Base-by-base conservation (phyloP, 2,329 filamentous ascomycete genomes). In the Colletotrichum simmondsii region DNA sequence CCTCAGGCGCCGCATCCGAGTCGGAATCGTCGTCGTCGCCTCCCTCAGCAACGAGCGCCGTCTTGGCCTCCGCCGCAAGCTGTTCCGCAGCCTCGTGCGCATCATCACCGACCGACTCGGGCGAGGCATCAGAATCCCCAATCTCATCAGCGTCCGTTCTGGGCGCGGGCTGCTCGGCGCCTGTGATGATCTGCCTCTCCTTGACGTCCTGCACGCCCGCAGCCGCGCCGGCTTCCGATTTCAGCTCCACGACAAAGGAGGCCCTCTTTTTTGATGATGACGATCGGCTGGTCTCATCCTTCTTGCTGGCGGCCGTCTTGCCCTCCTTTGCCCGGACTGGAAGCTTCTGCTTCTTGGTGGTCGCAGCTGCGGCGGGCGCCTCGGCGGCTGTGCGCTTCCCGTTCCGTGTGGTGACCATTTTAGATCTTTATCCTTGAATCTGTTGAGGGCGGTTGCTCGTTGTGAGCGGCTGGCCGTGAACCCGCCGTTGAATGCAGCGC, bases 1-100 rank as follows among this genome's bases (percentile, higher is more conserved):
- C 89, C 79, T 91, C 89, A 10, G 89, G 89, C 0, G 88, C 88
- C 65, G 90, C 88, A 56, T 89, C 87, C 54, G 85, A 86, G 59
- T 89, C 87, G 62, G 85, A 86, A 12, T 83, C 83, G 53, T 85
- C 84, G 1, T 82, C 37, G 37, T 42, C 37, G 5, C 37, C 83
- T 8, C 83, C 80, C 4, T 84, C 82, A 1, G 82, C 81, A 3
- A 83, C 81, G 4, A 79, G 76, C 19, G 79, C 77, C 1, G 76
- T 68, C 19, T 75, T 75, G 14, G 68, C 65, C 10, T 69, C 73
- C 32, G 53, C 65, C 11, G 68, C 68, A 24, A 75, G 61, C 28
- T 42, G 59, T 11, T 66, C 68, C 30, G 32, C 58, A 28, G 26
- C 61, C 4, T 35, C 65, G 19, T 53, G 56, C 14, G 19, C 58